Conservation (phyloP, 2,329 filamentous ascomycete species). For the Cordyceps cateniannulata region DNA sequence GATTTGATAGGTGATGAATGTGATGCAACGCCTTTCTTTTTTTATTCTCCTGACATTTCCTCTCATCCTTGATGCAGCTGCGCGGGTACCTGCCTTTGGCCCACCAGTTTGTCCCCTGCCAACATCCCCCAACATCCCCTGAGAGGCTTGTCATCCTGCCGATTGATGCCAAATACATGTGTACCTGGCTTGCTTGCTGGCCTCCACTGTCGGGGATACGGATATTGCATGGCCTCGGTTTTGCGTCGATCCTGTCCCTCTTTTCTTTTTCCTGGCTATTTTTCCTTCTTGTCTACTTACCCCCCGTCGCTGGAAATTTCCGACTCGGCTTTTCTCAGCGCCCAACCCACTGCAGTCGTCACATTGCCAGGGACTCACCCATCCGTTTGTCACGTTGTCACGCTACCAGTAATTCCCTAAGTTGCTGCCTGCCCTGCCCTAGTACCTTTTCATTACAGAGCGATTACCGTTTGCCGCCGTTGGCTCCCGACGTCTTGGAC, state of each 20-base stretch:
- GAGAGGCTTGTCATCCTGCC: too few species aligned
- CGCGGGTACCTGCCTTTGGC: neutral
- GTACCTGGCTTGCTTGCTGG: neutral
- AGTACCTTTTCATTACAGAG: too few species aligned
- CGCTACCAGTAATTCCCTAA: neutral
- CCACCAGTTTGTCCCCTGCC: neutral
- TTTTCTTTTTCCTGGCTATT: neutral
- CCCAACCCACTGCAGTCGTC: neutral
- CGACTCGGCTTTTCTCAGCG: too few species aligned
- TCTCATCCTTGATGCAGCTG: neutral
- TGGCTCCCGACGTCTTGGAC: neutral
- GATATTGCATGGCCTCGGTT: neutral
- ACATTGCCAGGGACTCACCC: neutral
- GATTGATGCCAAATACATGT: too few species aligned
- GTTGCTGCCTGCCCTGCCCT: too few species aligned
- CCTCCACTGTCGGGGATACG: neutral
- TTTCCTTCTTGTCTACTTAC: too few species aligned
- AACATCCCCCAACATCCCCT: too few species aligned
- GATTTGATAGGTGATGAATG: neutral
- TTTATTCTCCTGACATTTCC: neutral
- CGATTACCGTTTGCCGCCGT: neutral
- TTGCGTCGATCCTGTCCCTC: neutral
- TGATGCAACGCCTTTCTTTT: neutral
- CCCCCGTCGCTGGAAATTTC: neutral
- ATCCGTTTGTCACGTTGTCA: neutral